Evolutionary conservation across 2,329 filamentous ascomycete genomes (phyloP).

Genomic region (Seiridium cupressi): DNA sequence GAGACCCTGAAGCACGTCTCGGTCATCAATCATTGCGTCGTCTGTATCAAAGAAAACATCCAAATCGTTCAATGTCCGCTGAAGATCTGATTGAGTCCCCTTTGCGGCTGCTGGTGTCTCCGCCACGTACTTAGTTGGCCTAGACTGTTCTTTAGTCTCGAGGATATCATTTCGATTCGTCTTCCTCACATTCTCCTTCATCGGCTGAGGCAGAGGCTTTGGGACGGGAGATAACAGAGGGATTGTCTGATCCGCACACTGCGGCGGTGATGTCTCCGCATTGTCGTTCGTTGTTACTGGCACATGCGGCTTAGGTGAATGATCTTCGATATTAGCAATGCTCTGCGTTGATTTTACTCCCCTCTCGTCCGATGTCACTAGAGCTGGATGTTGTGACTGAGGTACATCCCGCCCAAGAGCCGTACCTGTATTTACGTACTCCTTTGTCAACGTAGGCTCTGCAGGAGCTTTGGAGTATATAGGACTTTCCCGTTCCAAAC

Average conservation of each 20-base stretch:
- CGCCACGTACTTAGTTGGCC: not conserved
- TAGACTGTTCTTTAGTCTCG: not conserved
- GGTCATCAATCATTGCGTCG: slow-evolving; percentile 41
- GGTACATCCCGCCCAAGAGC: not conserved
- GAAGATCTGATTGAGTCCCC: not conserved
- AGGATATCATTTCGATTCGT: not conserved
- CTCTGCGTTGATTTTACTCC: not conserved
- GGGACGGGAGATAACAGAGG: not conserved
- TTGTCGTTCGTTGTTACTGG: not conserved
- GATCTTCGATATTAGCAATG: not conserved
- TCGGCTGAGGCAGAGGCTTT: not conserved
- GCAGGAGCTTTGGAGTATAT: not conserved
- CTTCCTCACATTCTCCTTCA: not conserved
- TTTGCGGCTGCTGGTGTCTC: not conserved
- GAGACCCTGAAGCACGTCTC: slow-evolving; percentile 53
- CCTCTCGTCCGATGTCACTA: not conserved
- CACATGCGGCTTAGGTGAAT: not conserved
- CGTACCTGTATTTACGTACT: not conserved
- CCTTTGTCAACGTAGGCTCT: not conserved
- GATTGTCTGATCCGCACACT: not conserved
- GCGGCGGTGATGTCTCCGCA: not conserved
- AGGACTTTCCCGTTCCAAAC: not conserved
- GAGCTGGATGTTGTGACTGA: slow-evolving; percentile 7
- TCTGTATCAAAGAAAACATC: slow-evolving; percentile 31
- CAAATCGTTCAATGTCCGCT: slow-evolving; percentile 14